phyloP scores from a whole-genome alignment of 2,329 filamentous ascomycete genomes.

The Beauveria medogensis region DNA sequence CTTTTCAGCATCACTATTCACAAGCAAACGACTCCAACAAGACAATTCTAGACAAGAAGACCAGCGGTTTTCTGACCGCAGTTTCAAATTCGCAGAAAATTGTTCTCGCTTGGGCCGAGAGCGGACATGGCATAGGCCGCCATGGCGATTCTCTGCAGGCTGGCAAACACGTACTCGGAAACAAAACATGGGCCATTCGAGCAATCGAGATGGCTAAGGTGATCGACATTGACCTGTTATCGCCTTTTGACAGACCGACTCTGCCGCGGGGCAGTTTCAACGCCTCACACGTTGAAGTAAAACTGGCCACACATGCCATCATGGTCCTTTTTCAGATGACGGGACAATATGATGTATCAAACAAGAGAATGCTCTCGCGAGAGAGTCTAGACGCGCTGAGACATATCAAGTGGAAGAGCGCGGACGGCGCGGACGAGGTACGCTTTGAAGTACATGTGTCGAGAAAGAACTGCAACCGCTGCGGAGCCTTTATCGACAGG shows the following conservation, averaged over 20 bases:
- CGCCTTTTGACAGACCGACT: slow-evolving; percentile 21
- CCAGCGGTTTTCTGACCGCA: neutral
- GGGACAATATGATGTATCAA: no score
- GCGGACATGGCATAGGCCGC: slow-evolving; percentile 21
- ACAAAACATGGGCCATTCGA: slow-evolving; percentile 23
- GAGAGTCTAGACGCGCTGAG: slow-evolving; percentile 19
- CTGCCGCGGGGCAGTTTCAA: slow-evolving; percentile 17
- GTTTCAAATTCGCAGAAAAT: neutral
- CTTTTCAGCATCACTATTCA: neutral
- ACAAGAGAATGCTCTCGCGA: slow-evolving; percentile 14
- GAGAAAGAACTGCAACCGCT: slow-evolving; percentile 23
- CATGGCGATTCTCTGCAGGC: slow-evolving; percentile 23
- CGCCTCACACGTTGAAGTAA: slow-evolving; percentile 32
- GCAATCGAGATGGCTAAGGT: slow-evolving; percentile 22
- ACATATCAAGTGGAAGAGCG: slow-evolving; percentile 18
- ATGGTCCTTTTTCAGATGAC: slow-evolving; percentile 18
- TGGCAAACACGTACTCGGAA: slow-evolving; percentile 18
- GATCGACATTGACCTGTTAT: slow-evolving; percentile 22
- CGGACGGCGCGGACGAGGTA: slow-evolving; percentile 12
- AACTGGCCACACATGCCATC: slow-evolving; percentile 27
- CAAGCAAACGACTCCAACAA: neutral
- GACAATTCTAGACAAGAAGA: neutral
- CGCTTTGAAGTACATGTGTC: slow-evolving; percentile 29
- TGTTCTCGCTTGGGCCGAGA: slow-evolving; percentile 1
- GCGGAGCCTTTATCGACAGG: slow-evolving; percentile 18